Percentiles rank a stretch among this genome's conserved stretches.
Evolutionary conservation across 371 early-diverging fungal species (phyloP).

Genomic region (Mortierella sp.): DNA sequence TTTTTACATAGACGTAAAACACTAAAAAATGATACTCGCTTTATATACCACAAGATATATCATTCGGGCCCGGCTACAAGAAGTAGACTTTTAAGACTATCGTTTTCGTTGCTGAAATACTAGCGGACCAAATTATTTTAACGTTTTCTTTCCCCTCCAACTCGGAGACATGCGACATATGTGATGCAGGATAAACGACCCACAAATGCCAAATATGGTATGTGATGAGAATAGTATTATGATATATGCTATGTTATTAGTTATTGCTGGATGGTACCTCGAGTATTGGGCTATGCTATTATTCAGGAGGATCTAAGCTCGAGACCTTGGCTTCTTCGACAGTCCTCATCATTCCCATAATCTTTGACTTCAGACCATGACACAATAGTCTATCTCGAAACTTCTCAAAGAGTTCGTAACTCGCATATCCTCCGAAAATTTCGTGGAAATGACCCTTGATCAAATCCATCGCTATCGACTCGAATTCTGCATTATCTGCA

Average conservation of each 20-base stretch:
- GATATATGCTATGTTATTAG: too few relatives aligned
- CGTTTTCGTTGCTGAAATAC: not conserved
- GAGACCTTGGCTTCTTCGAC: too few relatives aligned
- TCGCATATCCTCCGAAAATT: not conserved
- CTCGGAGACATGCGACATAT: not conserved
- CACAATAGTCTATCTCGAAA: not conserved
- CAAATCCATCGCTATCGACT: not conserved
- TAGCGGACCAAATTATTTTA: not conserved
- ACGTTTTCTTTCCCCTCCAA: not conserved
- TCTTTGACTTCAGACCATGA: slow-evolving; percentile 2
- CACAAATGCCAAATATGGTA: too few relatives aligned
- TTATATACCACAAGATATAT: too few relatives aligned
- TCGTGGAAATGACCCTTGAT: not conserved
- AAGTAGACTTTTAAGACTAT: not conserved
- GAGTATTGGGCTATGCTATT: too few relatives aligned
- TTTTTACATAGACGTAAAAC: too few relatives aligned
- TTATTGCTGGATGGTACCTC: too few relatives aligned
- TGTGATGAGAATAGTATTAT: too few relatives aligned
- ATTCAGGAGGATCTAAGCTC: too few relatives aligned
- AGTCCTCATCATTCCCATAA: not conserved
- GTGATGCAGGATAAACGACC: not conserved
- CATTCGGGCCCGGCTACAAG: not conserved
- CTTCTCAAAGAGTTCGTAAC: not conserved
- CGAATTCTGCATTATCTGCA: slow-evolving; percentile 1
- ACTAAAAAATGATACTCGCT: too few relatives aligned